These are phyloP conservation scores for Silene coronaria DNA, from an alignment of 179 eudicot genomes.

Conservation along the genomic window DNA sequence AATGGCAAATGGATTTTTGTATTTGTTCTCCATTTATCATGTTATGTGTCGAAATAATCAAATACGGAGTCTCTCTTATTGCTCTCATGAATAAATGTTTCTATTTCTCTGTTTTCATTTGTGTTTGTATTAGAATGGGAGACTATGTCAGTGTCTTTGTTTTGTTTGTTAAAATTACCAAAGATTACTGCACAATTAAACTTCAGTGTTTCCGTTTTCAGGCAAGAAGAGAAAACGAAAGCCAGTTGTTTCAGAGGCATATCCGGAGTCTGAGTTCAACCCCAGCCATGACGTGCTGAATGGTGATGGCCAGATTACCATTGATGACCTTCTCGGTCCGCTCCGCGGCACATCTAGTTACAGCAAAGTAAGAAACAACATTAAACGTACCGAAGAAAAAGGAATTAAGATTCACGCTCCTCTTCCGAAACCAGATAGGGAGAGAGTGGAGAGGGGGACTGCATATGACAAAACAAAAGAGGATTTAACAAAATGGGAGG, in stretches of 20 bases:
- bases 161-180: neutral
- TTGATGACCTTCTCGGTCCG: conserved; percentile 70
- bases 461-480: conserved; percentile 56
- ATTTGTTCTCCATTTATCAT: neutral
- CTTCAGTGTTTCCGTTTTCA: conserved; percentile 22
- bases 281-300: conserved; percentile 66
- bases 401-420: conserved; percentile 56
- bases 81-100: neutral
- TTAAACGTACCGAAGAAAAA: conserved; percentile 47
- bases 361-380: conserved; percentile 48
- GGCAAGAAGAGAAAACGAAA: conserved; percentile 59
- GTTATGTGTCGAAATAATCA: neutral
- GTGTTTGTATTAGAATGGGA: neutral
- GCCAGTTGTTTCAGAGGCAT: conserved; percentile 57
- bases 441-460: conserved; percentile 59
- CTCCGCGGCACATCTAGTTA: conserved; percentile 53
- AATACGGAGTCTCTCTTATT: neutral
- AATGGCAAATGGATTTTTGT: neutral
- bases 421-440: conserved; percentile 60
- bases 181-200: neutral
- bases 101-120: neutral
- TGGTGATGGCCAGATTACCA: conserved; percentile 58
- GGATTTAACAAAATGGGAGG: conserved; percentile 70
- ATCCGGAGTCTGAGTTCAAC: conserved; percentile 88
- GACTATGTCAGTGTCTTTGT: neutral